phyloP scores from a whole-genome alignment of 106 monocot species.

The Apostasia shenzhenica region DNA sequence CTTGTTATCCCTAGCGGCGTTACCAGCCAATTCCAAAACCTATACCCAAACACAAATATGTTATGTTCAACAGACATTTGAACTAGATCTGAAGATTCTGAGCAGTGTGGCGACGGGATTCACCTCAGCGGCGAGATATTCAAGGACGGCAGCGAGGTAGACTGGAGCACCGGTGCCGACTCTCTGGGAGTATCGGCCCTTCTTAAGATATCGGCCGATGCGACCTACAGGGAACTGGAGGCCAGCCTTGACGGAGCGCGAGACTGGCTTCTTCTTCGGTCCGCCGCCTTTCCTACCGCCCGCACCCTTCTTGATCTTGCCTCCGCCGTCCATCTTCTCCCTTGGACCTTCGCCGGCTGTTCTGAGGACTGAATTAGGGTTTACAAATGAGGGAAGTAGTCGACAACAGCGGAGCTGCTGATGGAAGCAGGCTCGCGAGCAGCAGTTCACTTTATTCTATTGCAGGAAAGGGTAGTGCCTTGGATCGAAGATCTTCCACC shows the following conservation, averaged over 20 bases:
- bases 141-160: not conserved
- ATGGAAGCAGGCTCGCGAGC: not conserved
- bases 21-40: too few relatives aligned
- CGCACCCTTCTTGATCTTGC: conserved; percentile 26
- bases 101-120: too few relatives aligned
- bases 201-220: conserved; percentile 36
- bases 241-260: conserved; percentile 34
- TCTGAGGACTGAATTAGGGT: too few relatives aligned
- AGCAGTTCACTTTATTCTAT: not conserved
- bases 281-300: conserved; percentile 24
- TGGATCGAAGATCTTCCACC: not conserved
- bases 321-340: not conserved
- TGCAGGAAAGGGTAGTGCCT: not conserved
- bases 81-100: too few relatives aligned
- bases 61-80: too few relatives aligned
- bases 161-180: conserved; percentile 34
- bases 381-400: too few relatives aligned
- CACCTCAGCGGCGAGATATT: too few relatives aligned
- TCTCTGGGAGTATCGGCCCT: conserved; percentile 52
- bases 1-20: too few relatives aligned
- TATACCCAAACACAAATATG: too few relatives aligned
- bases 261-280: conserved; percentile 37
- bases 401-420: too few relatives aligned
- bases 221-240: conserved; percentile 45
- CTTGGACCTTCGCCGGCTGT: not conserved